These are phyloP conservation scores for Ceratobasidium sp. DNA, from an alignment of 1,284 basidiomycete species.

Conservation along the genomic window DNA sequence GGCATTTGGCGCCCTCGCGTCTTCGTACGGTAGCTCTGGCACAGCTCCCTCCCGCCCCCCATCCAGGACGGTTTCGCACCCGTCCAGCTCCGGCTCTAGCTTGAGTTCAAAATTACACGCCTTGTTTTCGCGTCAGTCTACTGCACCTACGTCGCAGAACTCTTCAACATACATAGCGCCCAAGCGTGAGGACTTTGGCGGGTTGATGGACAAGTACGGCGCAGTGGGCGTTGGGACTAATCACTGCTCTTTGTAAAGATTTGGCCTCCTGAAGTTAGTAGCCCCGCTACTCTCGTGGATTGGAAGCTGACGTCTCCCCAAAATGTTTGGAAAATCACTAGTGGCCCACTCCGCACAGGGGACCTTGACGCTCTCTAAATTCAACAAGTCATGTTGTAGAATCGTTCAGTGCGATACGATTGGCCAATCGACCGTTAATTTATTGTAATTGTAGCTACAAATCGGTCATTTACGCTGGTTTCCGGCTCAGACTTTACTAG, in stretches of 20 bases:
- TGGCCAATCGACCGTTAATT: too few species aligned
- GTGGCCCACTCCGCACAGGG: too few species aligned
- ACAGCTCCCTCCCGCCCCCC: conserved; percentile 34
- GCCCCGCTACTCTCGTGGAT: not conserved
- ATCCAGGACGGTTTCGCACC: conserved; percentile 34
- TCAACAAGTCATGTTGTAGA: too few species aligned
- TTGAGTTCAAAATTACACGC: conserved; percentile 17
- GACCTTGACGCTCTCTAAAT: too few species aligned
- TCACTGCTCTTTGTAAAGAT: not conserved
- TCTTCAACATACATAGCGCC: conserved; percentile 18
- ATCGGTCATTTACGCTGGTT: too few species aligned
- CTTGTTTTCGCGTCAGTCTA: not conserved
- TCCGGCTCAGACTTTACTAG: too few species aligned
- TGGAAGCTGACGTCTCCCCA: not conserved
- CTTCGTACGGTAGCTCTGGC: conserved; percentile 41
- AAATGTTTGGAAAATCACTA: too few species aligned
- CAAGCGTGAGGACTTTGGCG: conserved; percentile 37
- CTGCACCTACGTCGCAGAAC: not conserved
- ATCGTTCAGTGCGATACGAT: too few species aligned
- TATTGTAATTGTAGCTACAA: too few species aligned
- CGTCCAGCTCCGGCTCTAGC: not conserved
- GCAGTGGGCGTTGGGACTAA: not conserved
- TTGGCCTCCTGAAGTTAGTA: not conserved
- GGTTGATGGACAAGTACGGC: conserved; percentile 36
- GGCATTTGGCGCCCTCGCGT: conserved; percentile 40